Base-by-base conservation (phyloP, 1,284 basidiomycete genomes). In the Tranzscheliella williamsii region DNA sequence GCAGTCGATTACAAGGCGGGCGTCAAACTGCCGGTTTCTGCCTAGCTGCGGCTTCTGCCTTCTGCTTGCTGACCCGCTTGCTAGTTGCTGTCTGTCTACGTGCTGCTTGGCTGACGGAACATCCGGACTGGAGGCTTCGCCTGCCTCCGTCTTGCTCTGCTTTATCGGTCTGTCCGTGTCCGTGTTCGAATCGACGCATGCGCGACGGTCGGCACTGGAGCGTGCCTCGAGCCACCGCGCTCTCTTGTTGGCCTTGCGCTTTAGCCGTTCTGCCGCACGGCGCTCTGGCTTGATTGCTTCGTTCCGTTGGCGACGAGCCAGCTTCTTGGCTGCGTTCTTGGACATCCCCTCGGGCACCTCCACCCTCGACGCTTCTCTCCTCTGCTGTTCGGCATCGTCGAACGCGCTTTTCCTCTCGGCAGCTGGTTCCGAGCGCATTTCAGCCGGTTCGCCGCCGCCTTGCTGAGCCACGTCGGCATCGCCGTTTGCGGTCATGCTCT, bases 1-100 rank as follows among this genome's bases (percentile, higher is more conserved):
- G 6, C 95, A 82, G 79, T 99, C 95, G 22, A 98, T 80, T 17
- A 95, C 85, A 2, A 98, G 83, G 26, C 83, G 84, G 16, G 73
- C 72, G 29, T 48, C 43, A 72, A 91, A 92, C 21, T 75, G 82
- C 46, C 64, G 78, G 56, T 44, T 50, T 23, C 23, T 43, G 51
- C 23, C 21, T 9, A 9, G 17, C 17, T 79, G 79, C 35, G 36
- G 33, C 39, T 51, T 54, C 8, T 82, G 83, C 3, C 81, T 82
- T 9, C 81, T 26, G 24, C 37, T 42, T 9, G 26, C 23, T 12
- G 17, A 81, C 22, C 30, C 33, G 24, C 27, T 29, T 41, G 43
- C 32, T 44, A 35, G 33, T 20, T 24, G 38, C 24, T 26, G 24
- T 31, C 17, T n/a, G 82, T 82, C 38, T 81, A 70, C 39, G 30